Percentiles rank a stretch among this genome's conserved stretches.
Evolutionary conservation across 768 basidiomycete species (phyloP).

Genomic region (Mycena venus): DNA sequence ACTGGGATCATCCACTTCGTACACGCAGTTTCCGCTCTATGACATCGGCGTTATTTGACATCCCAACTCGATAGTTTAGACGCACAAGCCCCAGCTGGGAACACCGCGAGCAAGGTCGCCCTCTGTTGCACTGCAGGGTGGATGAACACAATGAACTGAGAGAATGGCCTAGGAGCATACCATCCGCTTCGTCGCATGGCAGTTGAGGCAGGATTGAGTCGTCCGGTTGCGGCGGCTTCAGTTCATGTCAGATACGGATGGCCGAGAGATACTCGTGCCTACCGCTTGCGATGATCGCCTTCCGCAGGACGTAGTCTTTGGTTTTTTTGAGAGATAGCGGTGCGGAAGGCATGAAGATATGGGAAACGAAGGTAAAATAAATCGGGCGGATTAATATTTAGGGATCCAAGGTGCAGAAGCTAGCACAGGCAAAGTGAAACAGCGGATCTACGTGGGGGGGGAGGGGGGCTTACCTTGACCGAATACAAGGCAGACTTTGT

Average conservation of each 20-base stretch:
- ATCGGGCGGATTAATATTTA: background rate
- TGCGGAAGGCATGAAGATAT: slow-evolving; percentile 9
- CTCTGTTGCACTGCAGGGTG: slow-evolving; percentile 57
- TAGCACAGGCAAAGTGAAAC: background rate
- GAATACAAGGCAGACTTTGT: background rate
- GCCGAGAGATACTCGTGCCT: background rate
- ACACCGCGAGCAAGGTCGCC: slow-evolving; percentile 54
- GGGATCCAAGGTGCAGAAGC: background rate
- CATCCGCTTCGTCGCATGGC: slow-evolving; percentile 70
- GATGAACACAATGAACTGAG: background rate
- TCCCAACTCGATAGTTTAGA: background rate
- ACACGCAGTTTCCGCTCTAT: slow-evolving; percentile 73
- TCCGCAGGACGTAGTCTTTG: background rate
- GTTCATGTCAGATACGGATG: background rate
- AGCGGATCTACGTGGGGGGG: background rate
- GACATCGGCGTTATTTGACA: background rate
- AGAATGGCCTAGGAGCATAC: slow-evolving; percentile 40
- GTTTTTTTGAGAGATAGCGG: background rate
- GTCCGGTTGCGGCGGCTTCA: slow-evolving; percentile 60
- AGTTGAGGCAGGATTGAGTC: slow-evolving; percentile 67
- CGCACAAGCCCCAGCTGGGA: slow-evolving; percentile 29
- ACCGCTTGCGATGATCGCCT: slow-evolving; percentile 26
- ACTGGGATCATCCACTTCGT: slow-evolving; percentile 69
- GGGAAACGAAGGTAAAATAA: background rate
- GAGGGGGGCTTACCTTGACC: background rate